Evolutionary conservation across 495 filamentous ascomycete species (phyloP), one percentile per base, ranked within the genome.

Genomic region (Neurospora sp.): DNA sequence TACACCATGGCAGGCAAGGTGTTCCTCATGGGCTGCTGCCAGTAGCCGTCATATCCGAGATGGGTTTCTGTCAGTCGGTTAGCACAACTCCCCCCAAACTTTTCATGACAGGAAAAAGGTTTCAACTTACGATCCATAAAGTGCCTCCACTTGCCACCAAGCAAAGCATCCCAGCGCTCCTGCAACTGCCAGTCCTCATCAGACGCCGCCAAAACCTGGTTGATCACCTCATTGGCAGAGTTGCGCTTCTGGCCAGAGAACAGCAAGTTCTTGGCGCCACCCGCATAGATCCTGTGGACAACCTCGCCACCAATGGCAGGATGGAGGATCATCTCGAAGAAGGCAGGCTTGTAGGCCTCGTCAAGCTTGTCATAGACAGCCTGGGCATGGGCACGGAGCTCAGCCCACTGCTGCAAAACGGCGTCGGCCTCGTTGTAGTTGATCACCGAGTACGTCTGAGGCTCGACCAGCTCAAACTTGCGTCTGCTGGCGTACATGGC

Each of bases 11-110:
- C 82, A 4, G 90, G 90, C 31, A 90, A 83, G 2, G 85, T 85
- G 76, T 92, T 90, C 39, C 90, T 83, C 90, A 92, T 92, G 4
- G 90, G 87, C 77, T 92, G 90, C 77, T 92, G 90, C 90, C 88
- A 88, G 79, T 87, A 87, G 46, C 82, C 82, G 27, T 86, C 81
- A 48, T 84, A 88, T 37, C 85, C 85, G 20, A 88, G 80, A 74
- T 88, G 86, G 1, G 86, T 86, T 81, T 87, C 84, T 86, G 74
- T 5, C 39, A 14, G 70, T 74, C 16, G 76, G 71, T 72, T 38
- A 75, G 71, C 37, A 39, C n/a, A 11, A 18, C 16, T 38, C 66
- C 27, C 27, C 16, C 1, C 1, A 3, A 20, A 39, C 16, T 7
- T 7, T 39, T 10, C 12, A 18, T 14, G 12, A 9, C 11, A 39